Evolutionary conservation across 345 rosid species (phyloP).

Genomic region (Rhodamnia rubescens): DNA sequence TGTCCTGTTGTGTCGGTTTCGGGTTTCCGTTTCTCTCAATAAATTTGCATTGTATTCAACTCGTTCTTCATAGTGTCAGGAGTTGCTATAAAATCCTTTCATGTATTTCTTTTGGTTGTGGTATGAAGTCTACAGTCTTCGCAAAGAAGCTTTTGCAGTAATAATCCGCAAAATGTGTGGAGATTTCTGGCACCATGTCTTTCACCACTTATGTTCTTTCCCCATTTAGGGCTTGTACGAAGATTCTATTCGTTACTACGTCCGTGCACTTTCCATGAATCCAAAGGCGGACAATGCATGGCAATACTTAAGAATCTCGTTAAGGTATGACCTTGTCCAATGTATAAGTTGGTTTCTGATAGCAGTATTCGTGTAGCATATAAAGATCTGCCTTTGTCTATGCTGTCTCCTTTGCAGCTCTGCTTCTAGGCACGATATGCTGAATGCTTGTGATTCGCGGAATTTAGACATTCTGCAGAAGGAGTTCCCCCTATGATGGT

Average conservation of each 20-base stretch:
- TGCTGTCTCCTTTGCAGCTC: constrained; percentile 33
- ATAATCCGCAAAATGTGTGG: neutral
- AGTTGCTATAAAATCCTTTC: neutral
- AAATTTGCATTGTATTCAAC: neutral
- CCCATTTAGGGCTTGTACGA: constrained; percentile 70
- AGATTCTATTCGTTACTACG: constrained; percentile 86
- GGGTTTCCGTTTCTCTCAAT: neutral
- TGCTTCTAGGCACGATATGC: constrained; percentile 72
- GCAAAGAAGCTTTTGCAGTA: neutral
- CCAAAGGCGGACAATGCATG: constrained; percentile 99
- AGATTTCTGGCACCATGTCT: neutral
- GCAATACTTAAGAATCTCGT: constrained; percentile 92
- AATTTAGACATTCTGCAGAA: constrained; percentile 80
- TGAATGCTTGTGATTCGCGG: constrained; percentile 90
- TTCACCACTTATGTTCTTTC: neutral
- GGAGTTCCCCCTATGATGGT: constrained; percentile 65
- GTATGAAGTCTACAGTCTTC: neutral
- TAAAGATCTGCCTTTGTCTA: neutral
- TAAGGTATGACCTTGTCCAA: constrained; percentile 41
- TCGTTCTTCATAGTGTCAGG: neutral
- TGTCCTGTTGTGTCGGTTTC: neutral
- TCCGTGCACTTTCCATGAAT: constrained; percentile 96
- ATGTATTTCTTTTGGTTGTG: neutral
- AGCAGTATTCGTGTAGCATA: neutral
- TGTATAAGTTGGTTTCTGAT: neutral